Evolutionary conservation across 2,329 filamentous ascomycete species (phyloP), one percentile per base, ranked within the genome.

Genomic region (Sporothrix globosa): DNA sequence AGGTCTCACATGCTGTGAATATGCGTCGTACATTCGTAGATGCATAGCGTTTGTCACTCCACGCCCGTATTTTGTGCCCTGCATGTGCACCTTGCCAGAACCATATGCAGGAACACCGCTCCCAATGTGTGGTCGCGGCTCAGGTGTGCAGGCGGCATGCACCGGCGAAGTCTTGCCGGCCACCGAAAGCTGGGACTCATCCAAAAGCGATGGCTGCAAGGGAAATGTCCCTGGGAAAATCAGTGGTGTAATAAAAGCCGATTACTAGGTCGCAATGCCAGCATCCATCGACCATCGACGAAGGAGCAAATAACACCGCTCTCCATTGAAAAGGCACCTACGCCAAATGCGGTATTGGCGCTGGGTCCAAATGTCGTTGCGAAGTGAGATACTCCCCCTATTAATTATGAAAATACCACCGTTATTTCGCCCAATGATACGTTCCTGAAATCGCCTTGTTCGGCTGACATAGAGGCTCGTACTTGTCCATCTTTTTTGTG

Each of bases 361-460:
- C 14, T 30, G 52, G 52, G n/a, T 6, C 56, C 58, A 46, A 13
- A 27, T n/a, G 41, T 19, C 39, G 21, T 19, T 63, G 58, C n/a
- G 54, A 48, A 13, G 24, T 65, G 61, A 34, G 61, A 65, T 50
- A 34, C 34, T 34, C 34, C 34, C 34, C 34, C 4, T 34, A 48
- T 50, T 34, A 50, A 21, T 30, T 34, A 17, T 44, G 24, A 54
- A 44, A 56, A 54, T 67, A 54, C 65, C 50, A 67, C 65, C 14
- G 50, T 54, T 65, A 50, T 65, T 65, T 50, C 39, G 41, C 58
- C 24, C 17, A 67, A 54, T 67, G 65, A 54, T 44, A 67, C 65
- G 50, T 67, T 30, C 48, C 30, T 54, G n/a, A 54, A 67, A 54
- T 67, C n/a, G 54, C 10, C n/a, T n/a, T 24, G 10, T 24, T 41